Conservation (phyloP, 164 flowering plant species). For the Vitis labrusca region DNA sequence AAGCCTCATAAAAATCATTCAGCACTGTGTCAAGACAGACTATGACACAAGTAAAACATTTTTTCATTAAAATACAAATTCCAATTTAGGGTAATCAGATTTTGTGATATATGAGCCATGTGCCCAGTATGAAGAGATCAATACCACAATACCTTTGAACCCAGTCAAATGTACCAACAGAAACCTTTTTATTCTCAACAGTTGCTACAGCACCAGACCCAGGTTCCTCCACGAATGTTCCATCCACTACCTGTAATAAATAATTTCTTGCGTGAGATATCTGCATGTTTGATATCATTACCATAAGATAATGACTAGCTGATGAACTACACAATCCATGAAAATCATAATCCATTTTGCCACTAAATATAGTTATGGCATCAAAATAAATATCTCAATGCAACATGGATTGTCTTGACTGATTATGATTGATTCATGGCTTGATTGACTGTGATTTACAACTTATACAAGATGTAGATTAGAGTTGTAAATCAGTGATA, state of each 20-base stretch:
- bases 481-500: too few species aligned
- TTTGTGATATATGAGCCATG: too few species aligned
- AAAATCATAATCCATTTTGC: neutral
- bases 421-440: too few species aligned
- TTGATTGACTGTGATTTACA: too few species aligned
- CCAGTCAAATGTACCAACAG: slow-evolving; percentile 92
- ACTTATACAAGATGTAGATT: too few species aligned
- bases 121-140: neutral
- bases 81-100: too few species aligned
- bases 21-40: too few species aligned
- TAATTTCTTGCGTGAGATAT: neutral
- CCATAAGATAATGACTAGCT: neutral
- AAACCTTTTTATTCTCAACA: slow-evolving; percentile 58
- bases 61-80: too few species aligned
- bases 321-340: neutral
- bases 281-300: neutral
- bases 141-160: slow-evolving; percentile 58
- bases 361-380: neutral
- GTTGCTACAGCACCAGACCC: slow-evolving; percentile 92
- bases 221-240: slow-evolving; percentile 91
- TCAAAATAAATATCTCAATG: too few species aligned
- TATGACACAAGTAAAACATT: too few species aligned
- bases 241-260: slow-evolving; percentile 63
- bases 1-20: too few species aligned
- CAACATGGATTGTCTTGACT: too few species aligned